A percentile compares a stretch with the other conserved stretches of the same genome.
phyloP scores from a whole-genome alignment of 1,284 basidiomycete genomes.

The Cutaneotrichosporon cyanovorans region DNA sequence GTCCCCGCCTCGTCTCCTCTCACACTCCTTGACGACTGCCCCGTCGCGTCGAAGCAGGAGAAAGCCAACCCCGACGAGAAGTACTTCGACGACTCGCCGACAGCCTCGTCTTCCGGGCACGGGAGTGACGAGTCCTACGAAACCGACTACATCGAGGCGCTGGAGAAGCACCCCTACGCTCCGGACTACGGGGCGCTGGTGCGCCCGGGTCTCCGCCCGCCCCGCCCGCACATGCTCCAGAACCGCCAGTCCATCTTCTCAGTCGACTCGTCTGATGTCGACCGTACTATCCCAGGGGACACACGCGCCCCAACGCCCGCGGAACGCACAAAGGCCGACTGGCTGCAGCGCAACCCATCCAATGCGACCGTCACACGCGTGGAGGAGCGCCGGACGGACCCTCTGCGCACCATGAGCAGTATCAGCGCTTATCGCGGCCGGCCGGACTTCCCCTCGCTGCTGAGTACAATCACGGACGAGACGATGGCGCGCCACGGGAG shows the following conservation, averaged over 20 bases:
- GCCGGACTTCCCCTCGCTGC: slow-evolving; percentile 24
- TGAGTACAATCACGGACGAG: slow-evolving; percentile 24
- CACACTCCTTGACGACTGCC: slow-evolving; percentile 17
- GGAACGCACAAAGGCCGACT: slow-evolving; percentile 23
- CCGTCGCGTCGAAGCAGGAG: neutral
- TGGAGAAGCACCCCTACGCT: neutral
- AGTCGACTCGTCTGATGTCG: too few relatives aligned
- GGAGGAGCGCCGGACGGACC: slow-evolving; percentile 9
- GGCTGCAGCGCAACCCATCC: slow-evolving; percentile 23
- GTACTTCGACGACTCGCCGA: neutral
- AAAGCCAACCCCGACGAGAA: neutral
- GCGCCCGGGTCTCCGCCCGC: neutral
- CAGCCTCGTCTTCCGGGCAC: neutral
- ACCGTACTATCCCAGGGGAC: too few relatives aligned
- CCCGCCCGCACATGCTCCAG: too few relatives aligned
- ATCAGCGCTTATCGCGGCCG: slow-evolving; percentile 25
- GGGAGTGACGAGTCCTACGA: neutral
- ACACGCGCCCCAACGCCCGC: slow-evolving; percentile 12
- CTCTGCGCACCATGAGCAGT: slow-evolving; percentile 11
- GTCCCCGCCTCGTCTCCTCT: slow-evolving; percentile 30
- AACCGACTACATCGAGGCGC: neutral
- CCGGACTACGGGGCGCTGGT: neutral
- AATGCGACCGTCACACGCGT: slow-evolving; percentile 4
- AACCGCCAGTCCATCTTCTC: too few relatives aligned
- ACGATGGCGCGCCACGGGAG: slow-evolving; percentile 17